Conservation (phyloP, 805 yeast species). For the Ogataea methylovora region DNA sequence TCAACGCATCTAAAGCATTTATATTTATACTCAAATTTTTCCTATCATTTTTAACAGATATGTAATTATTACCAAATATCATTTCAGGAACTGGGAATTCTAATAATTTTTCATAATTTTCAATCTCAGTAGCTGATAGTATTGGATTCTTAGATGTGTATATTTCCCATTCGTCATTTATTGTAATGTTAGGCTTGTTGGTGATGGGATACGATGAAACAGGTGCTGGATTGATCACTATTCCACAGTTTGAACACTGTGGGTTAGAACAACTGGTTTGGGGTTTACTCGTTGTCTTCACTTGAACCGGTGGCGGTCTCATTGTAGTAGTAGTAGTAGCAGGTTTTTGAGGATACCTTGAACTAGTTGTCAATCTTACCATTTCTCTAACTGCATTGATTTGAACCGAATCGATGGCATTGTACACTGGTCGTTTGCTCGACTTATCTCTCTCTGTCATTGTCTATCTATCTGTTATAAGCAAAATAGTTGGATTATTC, state of each 20-base stretch:
- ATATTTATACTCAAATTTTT: conserved; percentile 41
- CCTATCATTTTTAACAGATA: conserved; percentile 31
- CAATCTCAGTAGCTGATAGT: conserved; percentile 65
- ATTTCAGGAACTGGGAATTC: conserved; percentile 91
- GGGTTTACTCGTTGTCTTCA: too few relatives aligned
- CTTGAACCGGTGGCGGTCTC: too few relatives aligned
- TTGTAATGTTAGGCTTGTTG: conserved; percentile 62
- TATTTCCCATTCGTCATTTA: conserved; percentile 73
- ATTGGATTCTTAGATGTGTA: conserved; percentile 72
- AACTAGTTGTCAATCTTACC: conserved; percentile 42
- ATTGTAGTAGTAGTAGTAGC: conserved; percentile 1
- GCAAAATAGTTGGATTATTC: too few relatives aligned
- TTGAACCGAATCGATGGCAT: conserved; percentile 47
- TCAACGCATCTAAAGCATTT: conserved; percentile 72
- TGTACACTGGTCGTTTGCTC: conserved; percentile 8
- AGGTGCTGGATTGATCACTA: conserved; percentile 74
- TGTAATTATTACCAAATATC: conserved; percentile 84
- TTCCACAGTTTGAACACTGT: conserved; percentile 56
- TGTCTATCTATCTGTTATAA: too few relatives aligned
- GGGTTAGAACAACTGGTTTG: conserved; percentile 15
- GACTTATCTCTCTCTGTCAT: too few relatives aligned
- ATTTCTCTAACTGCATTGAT: conserved; percentile 58
- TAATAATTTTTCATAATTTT: conserved; percentile 49
- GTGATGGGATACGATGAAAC: conserved; percentile 52
- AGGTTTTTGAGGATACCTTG: conserved; percentile 22